Evolutionary conservation across 371 early-diverging fungal species (phyloP), one percentile per base, ranked within the genome.

Genomic region (Mucor piriformis): DNA sequence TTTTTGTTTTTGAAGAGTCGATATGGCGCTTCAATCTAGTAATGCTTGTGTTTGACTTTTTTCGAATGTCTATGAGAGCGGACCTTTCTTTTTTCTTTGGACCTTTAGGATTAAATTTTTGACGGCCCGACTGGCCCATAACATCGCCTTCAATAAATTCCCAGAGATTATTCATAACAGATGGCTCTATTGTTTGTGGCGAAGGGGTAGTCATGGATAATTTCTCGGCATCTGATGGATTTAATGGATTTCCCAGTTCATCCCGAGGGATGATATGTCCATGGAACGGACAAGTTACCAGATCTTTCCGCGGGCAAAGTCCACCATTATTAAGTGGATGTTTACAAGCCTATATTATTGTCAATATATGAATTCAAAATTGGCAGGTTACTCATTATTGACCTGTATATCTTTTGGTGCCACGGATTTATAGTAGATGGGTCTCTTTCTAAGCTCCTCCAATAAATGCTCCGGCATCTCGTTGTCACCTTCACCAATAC

Each of bases 211-310:
- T 35, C 4, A 5, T 23, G 5, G 50, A 35, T 4, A 21, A 3
- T n/a, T 2, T n/a, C 6, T 40, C 8, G 0, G 10, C 32, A 0
- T 29, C 51, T 48, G 47, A 3, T 23, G 48, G 61, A 55, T 64
- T 59, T 8, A 58, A 59, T 46, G 64, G 66, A 24, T 54, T 63
- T 12, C 88, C 88, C 5, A 68, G 32, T 25, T 86, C 88, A 43
- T 89, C 88, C 5, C 92, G 76, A 0, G 88, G 85, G 13, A 91
- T 77, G 15, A 89, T 78, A 12, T 54, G 66, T 0, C 92, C 92
- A 67, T 91, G 92, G 38, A 87, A 85, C 2, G 92, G 92, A 58
- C 92, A 91, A 11, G 77, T 82, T 0, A 85, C 75, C 32, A 88
- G 61, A 59, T 91, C 92, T 24, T 83, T 81, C 27, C 92, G 70